Conservation (phyloP, 345 rosid genomes). For the Arabis hirsuta region DNA sequence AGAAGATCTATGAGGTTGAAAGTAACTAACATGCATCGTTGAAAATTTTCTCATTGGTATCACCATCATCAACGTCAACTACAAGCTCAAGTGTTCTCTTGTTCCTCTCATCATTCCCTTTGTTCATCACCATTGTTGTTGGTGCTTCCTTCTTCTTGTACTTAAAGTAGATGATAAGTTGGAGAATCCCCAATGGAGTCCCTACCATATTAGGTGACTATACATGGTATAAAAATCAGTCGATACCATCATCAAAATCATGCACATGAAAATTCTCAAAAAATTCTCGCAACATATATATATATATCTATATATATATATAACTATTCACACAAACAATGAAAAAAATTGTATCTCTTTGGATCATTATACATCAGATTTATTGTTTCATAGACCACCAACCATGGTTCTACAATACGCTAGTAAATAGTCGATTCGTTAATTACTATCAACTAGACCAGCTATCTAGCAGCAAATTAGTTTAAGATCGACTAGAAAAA, state of each 20-base stretch:
- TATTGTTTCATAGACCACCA: neutral
- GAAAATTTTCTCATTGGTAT: slow-evolving; percentile 42
- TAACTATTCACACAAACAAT: neutral
- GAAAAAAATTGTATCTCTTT: neutral
- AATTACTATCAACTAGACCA: no score
- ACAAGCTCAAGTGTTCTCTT: slow-evolving; percentile 43
- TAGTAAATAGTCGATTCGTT: neutral
- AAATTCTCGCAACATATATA: neutral
- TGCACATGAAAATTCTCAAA: neutral
- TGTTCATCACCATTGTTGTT: slow-evolving; percentile 33
- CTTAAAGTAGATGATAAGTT: slow-evolving; percentile 62
- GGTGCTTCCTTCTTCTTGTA: slow-evolving; percentile 65
- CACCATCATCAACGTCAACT: slow-evolving; percentile 26
- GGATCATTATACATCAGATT: no score
- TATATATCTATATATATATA: neutral
- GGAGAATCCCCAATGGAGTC: slow-evolving; percentile 70
- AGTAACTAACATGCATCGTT: slow-evolving; percentile 27
- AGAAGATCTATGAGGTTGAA: slow-evolving; percentile 14
- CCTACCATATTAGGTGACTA: slow-evolving; percentile 82
- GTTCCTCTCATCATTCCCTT: slow-evolving; percentile 51
- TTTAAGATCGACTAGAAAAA: no score
- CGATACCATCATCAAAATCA: slow-evolving; percentile 2
- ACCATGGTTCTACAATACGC: neutral
- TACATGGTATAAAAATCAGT: slow-evolving; percentile 7
- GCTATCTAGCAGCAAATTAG: no score